Evolutionary conservation across 139 green algal species (phyloP).

Genomic region (Trebouxia sp.): DNA sequence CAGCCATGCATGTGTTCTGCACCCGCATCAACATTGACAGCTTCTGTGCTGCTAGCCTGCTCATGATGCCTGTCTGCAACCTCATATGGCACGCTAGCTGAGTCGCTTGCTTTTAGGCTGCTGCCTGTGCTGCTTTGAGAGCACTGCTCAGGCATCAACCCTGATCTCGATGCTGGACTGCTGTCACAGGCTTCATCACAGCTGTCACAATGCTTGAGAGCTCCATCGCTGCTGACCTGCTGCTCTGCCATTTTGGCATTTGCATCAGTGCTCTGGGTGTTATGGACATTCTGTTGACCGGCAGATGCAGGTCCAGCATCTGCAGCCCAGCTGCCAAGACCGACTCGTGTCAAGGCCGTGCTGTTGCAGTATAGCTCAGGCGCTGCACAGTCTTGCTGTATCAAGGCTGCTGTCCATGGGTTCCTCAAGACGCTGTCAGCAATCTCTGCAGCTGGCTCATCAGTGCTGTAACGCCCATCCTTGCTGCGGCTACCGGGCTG

Average conservation of each 20-base stretch:
- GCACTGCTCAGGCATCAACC: background rate
- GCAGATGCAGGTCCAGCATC: background rate
- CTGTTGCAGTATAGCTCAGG: background rate
- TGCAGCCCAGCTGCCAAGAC: conserved; percentile 14
- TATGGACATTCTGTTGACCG: background rate
- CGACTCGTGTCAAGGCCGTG: background rate
- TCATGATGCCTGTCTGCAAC: background rate
- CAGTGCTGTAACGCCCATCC: background rate
- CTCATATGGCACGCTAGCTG: too few relatives aligned
- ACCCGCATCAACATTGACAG: too few relatives aligned
- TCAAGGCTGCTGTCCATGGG: conserved; percentile 14
- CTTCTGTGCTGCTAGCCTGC: too few relatives aligned
- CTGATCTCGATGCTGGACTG: background rate
- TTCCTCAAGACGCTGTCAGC: conserved; percentile 11
- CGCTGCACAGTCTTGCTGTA: background rate
- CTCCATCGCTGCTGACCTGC: background rate
- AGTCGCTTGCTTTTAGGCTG: too few relatives aligned
- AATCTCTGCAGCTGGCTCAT: background rate
- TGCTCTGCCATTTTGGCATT: background rate
- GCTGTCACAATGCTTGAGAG: background rate
- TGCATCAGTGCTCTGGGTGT: background rate
- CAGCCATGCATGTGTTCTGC: too few relatives aligned
- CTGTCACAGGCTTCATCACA: background rate
- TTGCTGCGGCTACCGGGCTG: background rate
- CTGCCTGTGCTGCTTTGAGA: too few relatives aligned